These are phyloP conservation scores for Rubroboletus pulcherrimus DNA, from an alignment of 768 basidiomycete genomes.

Conservation along the genomic window DNA sequence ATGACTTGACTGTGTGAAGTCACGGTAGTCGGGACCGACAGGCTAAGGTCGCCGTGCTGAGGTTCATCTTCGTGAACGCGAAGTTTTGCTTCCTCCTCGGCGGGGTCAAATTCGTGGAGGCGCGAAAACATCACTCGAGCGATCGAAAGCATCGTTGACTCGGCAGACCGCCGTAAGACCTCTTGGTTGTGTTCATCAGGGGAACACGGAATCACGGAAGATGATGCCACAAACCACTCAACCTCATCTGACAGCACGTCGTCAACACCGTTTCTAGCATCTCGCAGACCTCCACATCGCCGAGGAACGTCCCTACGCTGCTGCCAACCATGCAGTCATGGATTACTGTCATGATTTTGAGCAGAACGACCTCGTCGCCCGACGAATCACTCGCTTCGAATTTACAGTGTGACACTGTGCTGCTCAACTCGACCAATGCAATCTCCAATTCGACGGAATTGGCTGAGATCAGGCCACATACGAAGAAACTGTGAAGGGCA, in stretches of 20 bases:
- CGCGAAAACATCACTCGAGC: conserved; percentile 79
- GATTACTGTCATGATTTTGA: conserved; percentile 88
- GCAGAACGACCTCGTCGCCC: conserved; percentile 94
- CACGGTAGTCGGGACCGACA: conserved; percentile 49
- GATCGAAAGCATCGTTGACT: conserved; percentile 84
- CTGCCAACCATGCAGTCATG: conserved; percentile 72
- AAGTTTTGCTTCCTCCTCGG: conserved; percentile 65
- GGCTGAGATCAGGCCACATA: conserved; percentile 65
- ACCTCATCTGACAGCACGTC: conserved; percentile 93
- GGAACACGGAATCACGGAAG: neutral
- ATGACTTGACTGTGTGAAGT: conserved; percentile 18
- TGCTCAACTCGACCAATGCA: conserved; percentile 80
- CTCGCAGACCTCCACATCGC: conserved; percentile 94
- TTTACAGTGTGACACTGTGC: conserved; percentile 90
- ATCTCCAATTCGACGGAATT: conserved; percentile 53
- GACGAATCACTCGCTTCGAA: conserved; percentile 97
- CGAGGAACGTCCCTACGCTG: conserved; percentile 64
- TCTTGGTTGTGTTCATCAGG: conserved; percentile 45
- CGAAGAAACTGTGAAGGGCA: conserved; percentile 84
- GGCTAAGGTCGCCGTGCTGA: conserved; percentile 53
- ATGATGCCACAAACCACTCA: conserved; percentile 67
- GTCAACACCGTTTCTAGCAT: conserved; percentile 97
- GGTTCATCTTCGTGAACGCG: conserved; percentile 46
- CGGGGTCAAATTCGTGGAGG: conserved; percentile 63
- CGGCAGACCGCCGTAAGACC: conserved; percentile 81